phyloP scores from a whole-genome alignment of 306 rosid species.

The Ziziphus jujuba region DNA sequence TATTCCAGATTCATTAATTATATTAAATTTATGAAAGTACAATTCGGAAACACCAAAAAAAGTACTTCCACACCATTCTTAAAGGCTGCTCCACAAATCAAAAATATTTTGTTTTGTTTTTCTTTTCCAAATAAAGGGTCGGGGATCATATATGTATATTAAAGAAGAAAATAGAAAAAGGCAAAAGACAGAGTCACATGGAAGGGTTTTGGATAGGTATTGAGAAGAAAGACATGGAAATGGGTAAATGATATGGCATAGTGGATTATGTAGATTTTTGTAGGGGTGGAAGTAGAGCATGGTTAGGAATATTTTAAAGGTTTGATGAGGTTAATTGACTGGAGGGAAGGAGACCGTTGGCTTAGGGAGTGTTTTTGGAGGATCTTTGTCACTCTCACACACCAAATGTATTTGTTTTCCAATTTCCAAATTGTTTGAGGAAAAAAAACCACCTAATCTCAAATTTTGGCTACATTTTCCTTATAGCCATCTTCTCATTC shows the following conservation, averaged over 20 bases:
- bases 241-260: constrained; percentile 25
- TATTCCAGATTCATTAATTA: neutral
- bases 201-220: constrained; percentile 36
- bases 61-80: neutral
- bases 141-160: neutral
- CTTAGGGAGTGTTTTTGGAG: constrained; percentile 17
- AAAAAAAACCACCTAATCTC: constrained; percentile 32
- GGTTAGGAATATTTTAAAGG: constrained; percentile 16
- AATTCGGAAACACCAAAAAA: neutral
- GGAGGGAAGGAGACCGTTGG: constrained; percentile 25
- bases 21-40: neutral
- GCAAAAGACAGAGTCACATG: constrained; percentile 60
- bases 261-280: constrained; percentile 24
- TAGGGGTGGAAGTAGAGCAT: constrained; percentile 14
- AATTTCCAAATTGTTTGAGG: constrained; percentile 25
- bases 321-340: constrained; percentile 7
- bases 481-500: constrained; percentile 23
- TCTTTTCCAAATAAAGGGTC: neutral
- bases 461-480: constrained; percentile 14
- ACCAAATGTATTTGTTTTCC: constrained; percentile 29
- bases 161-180: neutral
- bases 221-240: constrained; percentile 42
- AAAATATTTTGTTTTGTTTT: constrained; percentile 24
- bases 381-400: constrained; percentile 41
- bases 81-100: constrained; percentile 28